Percentiles rank a stretch among this genome's conserved stretches.
These are phyloP conservation scores for Fusarium duplospermum DNA, from an alignment of 2,329 filamentous ascomycete genomes.

Conservation along the genomic window DNA sequence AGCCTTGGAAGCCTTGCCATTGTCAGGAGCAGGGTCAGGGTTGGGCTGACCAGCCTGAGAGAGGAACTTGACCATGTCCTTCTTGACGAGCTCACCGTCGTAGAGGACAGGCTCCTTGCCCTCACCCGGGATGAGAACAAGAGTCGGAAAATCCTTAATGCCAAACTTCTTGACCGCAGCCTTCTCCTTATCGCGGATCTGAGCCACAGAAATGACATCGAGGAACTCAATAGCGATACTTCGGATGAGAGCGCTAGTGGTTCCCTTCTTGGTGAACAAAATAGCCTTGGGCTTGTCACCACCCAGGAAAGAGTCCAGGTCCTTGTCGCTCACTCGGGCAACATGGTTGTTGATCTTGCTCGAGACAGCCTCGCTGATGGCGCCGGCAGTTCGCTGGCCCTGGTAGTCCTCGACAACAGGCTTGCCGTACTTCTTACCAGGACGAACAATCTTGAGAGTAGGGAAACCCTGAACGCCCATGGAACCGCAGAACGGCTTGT, in stretches of 20 bases:
- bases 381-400: slow-evolving; percentile 84
- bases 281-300: slow-evolving; percentile 84
- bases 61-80: slow-evolving; percentile 83
- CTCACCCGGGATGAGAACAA: slow-evolving; percentile 82
- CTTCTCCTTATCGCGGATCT: slow-evolving; percentile 85
- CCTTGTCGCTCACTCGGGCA: slow-evolving; percentile 81
- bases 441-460: slow-evolving; percentile 92
- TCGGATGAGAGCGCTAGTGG: slow-evolving; percentile 83
- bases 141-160: slow-evolving; percentile 80
- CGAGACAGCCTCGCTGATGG: slow-evolving; percentile 85
- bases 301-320: slow-evolving; percentile 79
- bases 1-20: slow-evolving; percentile 54
- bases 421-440: slow-evolving; percentile 81
- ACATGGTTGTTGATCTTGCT: slow-evolving; percentile 94
- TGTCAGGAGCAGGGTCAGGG: slow-evolving; percentile 70
- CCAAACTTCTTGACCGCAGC: slow-evolving; percentile 78
- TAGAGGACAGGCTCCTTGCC: slow-evolving; percentile 78
- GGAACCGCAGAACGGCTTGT: slow-evolving; percentile 86
- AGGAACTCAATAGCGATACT: slow-evolving; percentile 92
- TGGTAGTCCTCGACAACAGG: slow-evolving; percentile 93
- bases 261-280: slow-evolving; percentile 93
- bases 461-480: slow-evolving; percentile 96
- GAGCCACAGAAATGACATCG: slow-evolving; percentile 80
- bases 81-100: slow-evolving; percentile 87
- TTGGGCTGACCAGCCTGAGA: slow-evolving; percentile 83